phyloP scores from a whole-genome alignment of 176 grass and related monocot genomes.

The Metroxylon sagu region DNA sequence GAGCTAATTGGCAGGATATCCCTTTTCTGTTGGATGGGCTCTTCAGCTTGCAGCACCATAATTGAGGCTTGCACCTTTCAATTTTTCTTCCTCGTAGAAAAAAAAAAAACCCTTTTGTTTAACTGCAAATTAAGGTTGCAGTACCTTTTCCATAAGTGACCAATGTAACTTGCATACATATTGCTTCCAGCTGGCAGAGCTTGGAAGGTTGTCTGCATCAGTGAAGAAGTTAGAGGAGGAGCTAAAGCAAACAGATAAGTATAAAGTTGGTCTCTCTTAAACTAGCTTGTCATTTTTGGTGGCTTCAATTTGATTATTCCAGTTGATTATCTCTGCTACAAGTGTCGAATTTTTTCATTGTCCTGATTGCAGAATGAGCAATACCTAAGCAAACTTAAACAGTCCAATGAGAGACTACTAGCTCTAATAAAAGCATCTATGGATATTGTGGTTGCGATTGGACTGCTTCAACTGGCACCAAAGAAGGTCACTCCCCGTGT shows the following conservation, averaged over 20 bases:
- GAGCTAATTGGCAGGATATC: constrained; percentile 45
- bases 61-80: constrained; percentile 31
- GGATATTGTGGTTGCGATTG: constrained; percentile 71
- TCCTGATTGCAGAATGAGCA: constrained; percentile 43
- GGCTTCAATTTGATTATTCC: too few species aligned
- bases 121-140: too few species aligned
- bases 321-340: background rate
- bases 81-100: background rate
- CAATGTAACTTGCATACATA: background rate
- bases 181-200: constrained; percentile 38
- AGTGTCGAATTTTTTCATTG: background rate
- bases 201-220: constrained; percentile 41
- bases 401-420: constrained; percentile 74
- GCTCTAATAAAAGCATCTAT: constrained; percentile 70
- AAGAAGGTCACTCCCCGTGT: constrained; percentile 78
- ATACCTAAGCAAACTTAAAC: constrained; percentile 56
- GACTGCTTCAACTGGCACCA: constrained; percentile 77
- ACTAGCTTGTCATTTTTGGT: background rate
- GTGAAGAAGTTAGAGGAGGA: too few species aligned
- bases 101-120: too few species aligned
- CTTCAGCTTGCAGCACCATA: constrained; percentile 43
- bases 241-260: constrained; percentile 27
- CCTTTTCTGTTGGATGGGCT: constrained; percentile 71
- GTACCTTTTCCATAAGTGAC: too few species aligned
- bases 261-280: constrained; percentile 14